Conservation (phyloP, 2,329 filamentous ascomycete species). For the Tolypocladium pustulatum region DNA sequence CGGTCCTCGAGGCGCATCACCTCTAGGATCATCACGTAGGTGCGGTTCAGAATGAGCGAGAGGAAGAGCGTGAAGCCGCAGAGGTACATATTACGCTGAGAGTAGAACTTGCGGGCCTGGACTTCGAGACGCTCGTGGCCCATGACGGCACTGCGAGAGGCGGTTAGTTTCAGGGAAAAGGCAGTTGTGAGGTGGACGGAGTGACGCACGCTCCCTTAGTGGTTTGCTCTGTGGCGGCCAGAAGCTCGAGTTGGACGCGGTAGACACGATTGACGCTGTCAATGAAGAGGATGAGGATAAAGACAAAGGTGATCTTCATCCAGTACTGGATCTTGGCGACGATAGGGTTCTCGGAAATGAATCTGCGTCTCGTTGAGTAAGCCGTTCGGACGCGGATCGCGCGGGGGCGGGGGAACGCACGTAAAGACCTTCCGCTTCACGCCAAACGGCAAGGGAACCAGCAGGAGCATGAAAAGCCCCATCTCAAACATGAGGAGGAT, state of each 20-base stretch:
- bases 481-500: conserved; percentile 75
- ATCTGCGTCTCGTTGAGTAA: conserved; percentile 36
- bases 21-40: conserved; percentile 94
- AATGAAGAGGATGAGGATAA: conserved; percentile 95
- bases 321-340: conserved; percentile 95
- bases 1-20: conserved; percentile 85
- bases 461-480: conserved; percentile 66
- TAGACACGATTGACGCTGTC: conserved; percentile 96
- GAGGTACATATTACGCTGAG: conserved; percentile 99
- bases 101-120: conserved; percentile 99
- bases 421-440: conserved; percentile 77
- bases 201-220: conserved; percentile 34
- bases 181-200: background rate
- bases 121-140: conserved; percentile 96
- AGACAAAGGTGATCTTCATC: conserved; percentile 98
- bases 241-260: conserved; percentile 84
- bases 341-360: conserved; percentile 79
- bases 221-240: conserved; percentile 53
- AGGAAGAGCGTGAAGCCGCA: conserved; percentile 99
- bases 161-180: background rate
- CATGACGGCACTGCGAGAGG: conserved; percentile 47
- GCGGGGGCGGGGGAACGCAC: conserved; percentile 29
- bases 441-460: conserved; percentile 81
- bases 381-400: background rate
- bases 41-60: conserved; percentile 96